Evolutionary conservation across 192 early-diverging fungal genomes (phyloP), one percentile per base, ranked within the genome.

Genomic region (Lunasporangiospora selenospora): DNA sequence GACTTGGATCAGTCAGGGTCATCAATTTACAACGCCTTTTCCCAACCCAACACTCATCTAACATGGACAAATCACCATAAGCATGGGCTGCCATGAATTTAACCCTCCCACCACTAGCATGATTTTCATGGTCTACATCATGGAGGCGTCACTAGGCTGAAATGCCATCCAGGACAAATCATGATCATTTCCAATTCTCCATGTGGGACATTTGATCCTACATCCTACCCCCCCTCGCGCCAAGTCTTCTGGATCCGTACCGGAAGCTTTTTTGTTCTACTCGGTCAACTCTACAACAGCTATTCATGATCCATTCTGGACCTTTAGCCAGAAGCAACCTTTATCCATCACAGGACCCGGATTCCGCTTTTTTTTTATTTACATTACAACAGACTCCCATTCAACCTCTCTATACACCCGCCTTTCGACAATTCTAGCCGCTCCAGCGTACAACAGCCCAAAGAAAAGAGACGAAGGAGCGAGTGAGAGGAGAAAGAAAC

Each of bases 301-400:
- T 43, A 10, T 43, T 21, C 23, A 21, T 21, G 23, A 21, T 21
- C 41, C 41, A 43, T 43, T n/a, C n/a, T 43, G 41, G 41, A 43
- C 23, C 41, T 43, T 21, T 19, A 6, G 41, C 41, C 18, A 47
- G 18, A 16, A 47, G 23, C 45, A 47, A 0, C 26, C 45, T 15
- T 33, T 36, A n/a, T 53, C 36, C 8, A 23, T 9, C 18, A 38
- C 51, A 39, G 27, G 30, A 38, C 38, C 26, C 29, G 23, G 13
- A 27, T 26, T 21, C 5, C 4, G 26, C 10, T 47, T 47, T 6
- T 48, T 33, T 29, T 18, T 59, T 43, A 59, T 59, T 48, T 32
- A 53, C 51, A 53, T 53, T 53, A 18, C 18, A 53, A 32, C 21
- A 30, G n/a, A n/a, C n/a, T n/a, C n/a, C n/a, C n/a, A n/a, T n/a